Percentiles rank a stretch among this genome's conserved stretches.
Conservation (phyloP, 139 green algal species). For the Chloropicon primus region DNA sequence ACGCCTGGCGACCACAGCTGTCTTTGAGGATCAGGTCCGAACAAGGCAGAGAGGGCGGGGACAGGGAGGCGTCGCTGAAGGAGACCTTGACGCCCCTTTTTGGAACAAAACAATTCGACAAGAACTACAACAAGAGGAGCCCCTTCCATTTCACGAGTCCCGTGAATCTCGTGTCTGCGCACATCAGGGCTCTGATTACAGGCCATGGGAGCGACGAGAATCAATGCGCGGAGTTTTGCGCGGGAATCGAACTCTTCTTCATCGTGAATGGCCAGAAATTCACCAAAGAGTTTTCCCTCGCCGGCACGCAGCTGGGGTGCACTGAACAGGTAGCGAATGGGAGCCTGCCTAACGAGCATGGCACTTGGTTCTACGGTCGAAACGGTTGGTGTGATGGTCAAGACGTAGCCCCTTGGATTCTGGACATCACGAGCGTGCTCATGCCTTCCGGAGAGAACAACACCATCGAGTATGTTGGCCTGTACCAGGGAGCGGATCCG, state of each 20-base stretch:
- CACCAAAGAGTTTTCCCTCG: constrained; percentile 8
- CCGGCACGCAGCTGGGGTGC: constrained; percentile 33
- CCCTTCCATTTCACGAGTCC: constrained; percentile 18
- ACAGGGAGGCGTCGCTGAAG: constrained; percentile 4
- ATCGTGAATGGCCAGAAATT: constrained; percentile 26
- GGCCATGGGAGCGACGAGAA: constrained; percentile 29
- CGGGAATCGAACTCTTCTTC: constrained; percentile 22
- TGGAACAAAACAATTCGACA: constrained; percentile 1
- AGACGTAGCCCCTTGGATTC: constrained; percentile 33
- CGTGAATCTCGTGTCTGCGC: neutral
- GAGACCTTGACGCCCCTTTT: neutral
- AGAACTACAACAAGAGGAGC: constrained; percentile 14
- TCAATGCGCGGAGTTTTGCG: constrained; percentile 38
- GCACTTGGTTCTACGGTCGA: constrained; percentile 39
- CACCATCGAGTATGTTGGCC: neutral
- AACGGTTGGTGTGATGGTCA: constrained; percentile 39
- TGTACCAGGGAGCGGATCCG: neutral
- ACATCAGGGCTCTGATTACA: constrained; percentile 27
- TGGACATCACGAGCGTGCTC: constrained; percentile 18
- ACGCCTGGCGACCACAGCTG: constrained; percentile 26
- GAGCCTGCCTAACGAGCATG: constrained; percentile 35
- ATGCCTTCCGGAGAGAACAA: neutral
- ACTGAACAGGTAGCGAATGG: constrained; percentile 28
- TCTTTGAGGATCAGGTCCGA: neutral
- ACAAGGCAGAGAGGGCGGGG: neutral